phyloP scores from a whole-genome alignment of 2,329 filamentous ascomycete genomes.

The Aspergillus texensis region DNA sequence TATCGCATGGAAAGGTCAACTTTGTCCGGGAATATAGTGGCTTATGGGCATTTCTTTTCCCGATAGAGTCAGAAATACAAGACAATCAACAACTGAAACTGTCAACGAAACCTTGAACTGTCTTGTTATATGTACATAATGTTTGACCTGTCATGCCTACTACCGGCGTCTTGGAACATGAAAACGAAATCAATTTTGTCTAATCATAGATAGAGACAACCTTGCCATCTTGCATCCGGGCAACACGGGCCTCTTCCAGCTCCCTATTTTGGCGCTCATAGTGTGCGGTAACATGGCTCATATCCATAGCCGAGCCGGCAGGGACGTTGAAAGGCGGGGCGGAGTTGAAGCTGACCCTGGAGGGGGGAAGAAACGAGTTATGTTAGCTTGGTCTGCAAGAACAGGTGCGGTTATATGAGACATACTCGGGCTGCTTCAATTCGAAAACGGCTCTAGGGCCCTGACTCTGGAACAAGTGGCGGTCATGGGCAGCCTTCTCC shows the following conservation, averaged over 20 bases:
- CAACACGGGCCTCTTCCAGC: constrained; percentile 59
- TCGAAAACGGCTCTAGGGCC: constrained; percentile 50
- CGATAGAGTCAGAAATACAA: background rate
- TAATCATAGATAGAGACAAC: constrained; percentile 48
- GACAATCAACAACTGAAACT: constrained; percentile 26
- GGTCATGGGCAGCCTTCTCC: constrained; percentile 65
- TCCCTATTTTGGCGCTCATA: constrained; percentile 62
- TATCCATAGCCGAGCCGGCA: constrained; percentile 61
- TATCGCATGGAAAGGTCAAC: background rate
- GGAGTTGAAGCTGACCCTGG: constrained; percentile 61
- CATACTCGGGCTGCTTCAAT: constrained; percentile 67
- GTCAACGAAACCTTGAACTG: constrained; percentile 24
- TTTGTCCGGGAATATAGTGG: background rate
- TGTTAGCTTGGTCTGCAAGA: constrained; percentile 10
- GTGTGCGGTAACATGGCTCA: constrained; percentile 63
- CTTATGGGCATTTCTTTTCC: background rate
- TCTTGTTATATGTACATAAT: constrained; percentile 39
- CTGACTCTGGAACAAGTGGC: constrained; percentile 60
- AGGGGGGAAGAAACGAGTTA: constrained; percentile 1
- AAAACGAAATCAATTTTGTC: constrained; percentile 27
- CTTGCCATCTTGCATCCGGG: constrained; percentile 48
- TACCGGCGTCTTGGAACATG: constrained; percentile 22
- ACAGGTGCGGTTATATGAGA: constrained; percentile 22
- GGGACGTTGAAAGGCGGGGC: constrained; percentile 66
- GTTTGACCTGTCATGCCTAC: constrained; percentile 27